Evolutionary conservation across 1,284 basidiomycete species (phyloP).

Genomic region (Cryptococcus sp.): DNA sequence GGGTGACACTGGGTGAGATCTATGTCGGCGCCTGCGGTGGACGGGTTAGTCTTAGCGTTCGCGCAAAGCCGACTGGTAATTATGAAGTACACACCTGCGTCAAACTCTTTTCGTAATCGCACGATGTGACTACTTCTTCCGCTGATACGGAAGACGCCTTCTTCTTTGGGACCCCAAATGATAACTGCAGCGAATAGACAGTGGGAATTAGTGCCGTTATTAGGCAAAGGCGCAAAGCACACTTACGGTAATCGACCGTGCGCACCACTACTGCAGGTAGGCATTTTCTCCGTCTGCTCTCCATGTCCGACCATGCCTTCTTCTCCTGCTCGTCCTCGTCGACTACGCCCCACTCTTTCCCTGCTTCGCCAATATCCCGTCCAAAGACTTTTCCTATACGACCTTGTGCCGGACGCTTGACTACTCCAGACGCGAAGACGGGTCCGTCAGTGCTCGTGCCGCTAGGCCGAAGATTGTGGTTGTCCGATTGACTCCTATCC

Average conservation of each 20-base stretch:
- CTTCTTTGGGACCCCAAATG: slow-evolving; percentile 52
- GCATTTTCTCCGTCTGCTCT: slow-evolving; percentile 34
- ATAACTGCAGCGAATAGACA: slow-evolving; percentile 31
- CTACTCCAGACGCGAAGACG: slow-evolving; percentile 26
- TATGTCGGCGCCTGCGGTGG: slow-evolving; percentile 69
- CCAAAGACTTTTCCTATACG: slow-evolving; percentile 41
- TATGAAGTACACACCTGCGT: slow-evolving; percentile 62
- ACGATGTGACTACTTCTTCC: slow-evolving; percentile 62
- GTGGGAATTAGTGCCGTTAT: slow-evolving; percentile 3
- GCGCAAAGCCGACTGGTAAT: slow-evolving; percentile 2
- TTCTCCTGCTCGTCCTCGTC: slow-evolving; percentile 25
- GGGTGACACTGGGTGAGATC: slow-evolving; percentile 73
- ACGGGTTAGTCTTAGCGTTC: slow-evolving; percentile 3
- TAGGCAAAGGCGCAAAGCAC: neutral
- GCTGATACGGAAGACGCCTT: slow-evolving; percentile 54
- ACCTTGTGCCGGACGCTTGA: slow-evolving; percentile 25
- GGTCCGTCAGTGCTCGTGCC: slow-evolving; percentile 17
- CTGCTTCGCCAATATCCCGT: slow-evolving; percentile 36
- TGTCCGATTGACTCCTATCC: slow-evolving; percentile 11
- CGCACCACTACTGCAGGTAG: slow-evolving; percentile 52
- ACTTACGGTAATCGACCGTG: slow-evolving; percentile 51
- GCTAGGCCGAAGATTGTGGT: slow-evolving; percentile 11
- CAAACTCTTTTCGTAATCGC: slow-evolving; percentile 76
- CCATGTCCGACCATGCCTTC: slow-evolving; percentile 17
- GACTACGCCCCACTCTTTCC: slow-evolving; percentile 35